Evolutionary conservation across 2,329 filamentous ascomycete genomes (phyloP).

Genomic region (Xylariaceae sp.): DNA sequence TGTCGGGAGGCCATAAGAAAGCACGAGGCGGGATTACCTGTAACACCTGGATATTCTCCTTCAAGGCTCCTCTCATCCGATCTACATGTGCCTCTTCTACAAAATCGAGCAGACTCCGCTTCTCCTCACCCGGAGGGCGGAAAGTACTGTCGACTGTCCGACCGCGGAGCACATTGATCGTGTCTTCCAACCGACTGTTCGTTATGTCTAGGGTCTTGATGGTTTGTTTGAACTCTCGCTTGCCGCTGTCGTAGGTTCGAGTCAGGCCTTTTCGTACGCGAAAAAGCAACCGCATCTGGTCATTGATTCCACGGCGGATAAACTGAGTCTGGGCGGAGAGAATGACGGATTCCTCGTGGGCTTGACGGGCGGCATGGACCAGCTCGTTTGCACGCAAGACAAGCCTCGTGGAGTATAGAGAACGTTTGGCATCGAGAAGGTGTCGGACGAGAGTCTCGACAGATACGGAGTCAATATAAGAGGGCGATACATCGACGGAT

Average conservation of each 20-base stretch:
- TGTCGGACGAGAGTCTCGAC: slow-evolving; percentile 78
- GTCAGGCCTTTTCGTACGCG: slow-evolving; percentile 49
- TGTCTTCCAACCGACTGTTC: slow-evolving; percentile 58
- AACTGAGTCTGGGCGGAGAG: slow-evolving; percentile 66
- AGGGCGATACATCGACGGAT: slow-evolving; percentile 31
- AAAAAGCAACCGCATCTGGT: slow-evolving; percentile 49
- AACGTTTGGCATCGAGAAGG: slow-evolving; percentile 81
- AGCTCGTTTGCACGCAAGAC: slow-evolving; percentile 86
- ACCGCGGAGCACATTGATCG: slow-evolving; percentile 58
- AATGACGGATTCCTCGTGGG: slow-evolving; percentile 73
- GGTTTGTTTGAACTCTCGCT: slow-evolving; percentile 56
- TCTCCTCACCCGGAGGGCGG: slow-evolving; percentile 52
- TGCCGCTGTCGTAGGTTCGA: slow-evolving; percentile 52
- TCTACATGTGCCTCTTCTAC: slow-evolving; percentile 68
- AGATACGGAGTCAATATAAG: slow-evolving; percentile 38
- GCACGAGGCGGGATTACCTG: slow-evolving; percentile 43
- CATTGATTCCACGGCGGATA: slow-evolving; percentile 55
- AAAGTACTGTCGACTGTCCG: slow-evolving; percentile 62
- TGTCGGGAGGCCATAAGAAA: not conserved
- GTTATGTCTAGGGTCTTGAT: slow-evolving; percentile 62
- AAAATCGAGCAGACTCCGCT: slow-evolving; percentile 67
- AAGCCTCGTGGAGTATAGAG: slow-evolving; percentile 74
- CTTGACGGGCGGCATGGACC: slow-evolving; percentile 66
- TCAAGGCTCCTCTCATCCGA: slow-evolving; percentile 59
- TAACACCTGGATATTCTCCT: slow-evolving; percentile 64